These are phyloP conservation scores for Tetrahymena borealis DNA, from an alignment of 73 alveolate genomes.

Conservation along the genomic window DNA sequence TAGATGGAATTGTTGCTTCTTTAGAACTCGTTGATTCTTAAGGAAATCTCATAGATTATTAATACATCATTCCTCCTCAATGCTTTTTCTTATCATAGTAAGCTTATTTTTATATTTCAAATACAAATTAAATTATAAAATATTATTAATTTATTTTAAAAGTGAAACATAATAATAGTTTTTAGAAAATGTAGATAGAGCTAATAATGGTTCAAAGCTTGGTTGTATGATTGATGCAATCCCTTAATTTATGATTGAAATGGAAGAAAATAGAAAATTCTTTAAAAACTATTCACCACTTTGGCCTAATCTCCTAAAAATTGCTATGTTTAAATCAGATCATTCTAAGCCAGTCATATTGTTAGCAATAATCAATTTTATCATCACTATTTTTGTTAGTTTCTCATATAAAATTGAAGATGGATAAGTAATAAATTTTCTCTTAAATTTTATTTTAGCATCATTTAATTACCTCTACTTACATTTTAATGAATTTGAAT, in stretches of 20 bases:
- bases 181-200: conserved; percentile 16
- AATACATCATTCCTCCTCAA: background rate
- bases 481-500: too few relatives aligned
- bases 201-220: background rate
- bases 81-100: background rate
- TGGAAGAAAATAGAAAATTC: background rate
- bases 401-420: background rate
- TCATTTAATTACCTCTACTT: too few relatives aligned
- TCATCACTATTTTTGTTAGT: background rate
- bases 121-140: background rate
- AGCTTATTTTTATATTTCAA: background rate
- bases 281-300: background rate
- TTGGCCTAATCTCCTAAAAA: background rate
- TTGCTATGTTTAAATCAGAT: background rate
- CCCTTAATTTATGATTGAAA: background rate
- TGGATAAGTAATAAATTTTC: background rate
- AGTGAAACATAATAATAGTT: background rate
- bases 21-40: background rate
- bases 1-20: background rate
- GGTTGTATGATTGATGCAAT: conserved; percentile 3
- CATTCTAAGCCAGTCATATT: background rate
- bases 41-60: background rate
- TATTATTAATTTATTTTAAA: background rate
- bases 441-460: too few relatives aligned
- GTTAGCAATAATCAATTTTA: background rate